Percentiles rank a stretch among this genome's conserved stretches.
These are phyloP conservation scores for Borovskyia barvae DNA, from an alignment of 208 protist species.

Conservation along the genomic window DNA sequence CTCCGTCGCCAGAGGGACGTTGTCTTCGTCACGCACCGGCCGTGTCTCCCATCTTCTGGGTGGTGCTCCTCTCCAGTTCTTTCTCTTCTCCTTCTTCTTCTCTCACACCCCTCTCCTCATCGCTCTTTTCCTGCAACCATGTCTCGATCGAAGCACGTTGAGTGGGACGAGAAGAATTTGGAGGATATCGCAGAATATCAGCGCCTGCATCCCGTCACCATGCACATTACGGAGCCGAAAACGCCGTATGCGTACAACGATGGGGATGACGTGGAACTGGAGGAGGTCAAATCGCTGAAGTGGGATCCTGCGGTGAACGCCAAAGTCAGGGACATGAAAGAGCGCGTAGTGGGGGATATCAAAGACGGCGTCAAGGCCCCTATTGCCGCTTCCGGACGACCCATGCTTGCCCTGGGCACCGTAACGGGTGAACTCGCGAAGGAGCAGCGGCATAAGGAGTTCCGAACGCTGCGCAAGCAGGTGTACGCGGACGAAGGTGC, in stretches of 20 bases:
- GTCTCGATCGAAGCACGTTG: slow-evolving; percentile 39
- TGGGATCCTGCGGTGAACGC: slow-evolving; percentile 80
- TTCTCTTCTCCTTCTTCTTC: not conserved
- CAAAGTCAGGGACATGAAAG: slow-evolving; percentile 57
- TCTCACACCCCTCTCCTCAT: not conserved
- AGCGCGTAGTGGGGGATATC: slow-evolving; percentile 36
- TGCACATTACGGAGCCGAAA: slow-evolving; percentile 87
- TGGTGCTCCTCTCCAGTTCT: not conserved
- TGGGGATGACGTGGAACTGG: slow-evolving; percentile 25
- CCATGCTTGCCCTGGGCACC: slow-evolving; percentile 59
- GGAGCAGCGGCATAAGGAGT: slow-evolving; percentile 56
- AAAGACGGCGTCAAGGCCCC: slow-evolving; percentile 38
- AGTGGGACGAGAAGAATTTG: slow-evolving; percentile 86
- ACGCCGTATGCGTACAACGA: slow-evolving; percentile 70
- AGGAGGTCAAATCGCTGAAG: slow-evolving; percentile 22
- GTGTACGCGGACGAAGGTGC: slow-evolving; percentile 88
- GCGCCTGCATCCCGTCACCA: slow-evolving; percentile 75
- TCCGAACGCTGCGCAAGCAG: slow-evolving; percentile 72
- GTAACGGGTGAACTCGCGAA: slow-evolving; percentile 48
- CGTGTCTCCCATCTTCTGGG: too few species aligned
- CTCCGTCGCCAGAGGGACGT: too few species aligned
- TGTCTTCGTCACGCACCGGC: too few species aligned
- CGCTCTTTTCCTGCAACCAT: slow-evolving; percentile 7
- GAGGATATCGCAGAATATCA: slow-evolving; percentile 82
- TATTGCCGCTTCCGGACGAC: slow-evolving; percentile 47